Evolutionary conservation across 2,329 filamentous ascomycete genomes (phyloP).

Genomic region (Scedosporium minutisporum): DNA sequence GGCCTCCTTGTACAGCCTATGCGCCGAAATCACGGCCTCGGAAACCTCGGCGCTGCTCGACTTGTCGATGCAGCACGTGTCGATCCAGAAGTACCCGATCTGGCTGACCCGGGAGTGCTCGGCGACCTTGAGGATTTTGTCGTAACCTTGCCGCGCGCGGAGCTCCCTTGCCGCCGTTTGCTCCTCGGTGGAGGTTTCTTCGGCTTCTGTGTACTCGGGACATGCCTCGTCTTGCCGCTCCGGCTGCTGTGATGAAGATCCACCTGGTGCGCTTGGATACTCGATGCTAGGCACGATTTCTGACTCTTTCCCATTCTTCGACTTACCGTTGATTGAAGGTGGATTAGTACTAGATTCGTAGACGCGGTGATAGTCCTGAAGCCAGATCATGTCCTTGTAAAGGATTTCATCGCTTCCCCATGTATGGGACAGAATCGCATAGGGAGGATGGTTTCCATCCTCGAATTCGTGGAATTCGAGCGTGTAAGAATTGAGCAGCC

Average conservation of each 20-base stretch:
- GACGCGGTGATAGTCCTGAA: slow-evolving; percentile 10
- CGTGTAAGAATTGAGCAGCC: slow-evolving; percentile 14
- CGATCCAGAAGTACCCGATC: slow-evolving; percentile 14
- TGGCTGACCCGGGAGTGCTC: slow-evolving; percentile 8
- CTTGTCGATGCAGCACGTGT: slow-evolving; percentile 18
- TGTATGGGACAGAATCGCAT: slow-evolving; percentile 23
- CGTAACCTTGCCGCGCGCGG: slow-evolving; percentile 1
- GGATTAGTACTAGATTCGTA: slow-evolving; percentile 7
- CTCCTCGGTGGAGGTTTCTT: slow-evolving; percentile 1
- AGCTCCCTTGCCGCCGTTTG: slow-evolving; percentile 3
- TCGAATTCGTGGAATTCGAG: slow-evolving; percentile 13
- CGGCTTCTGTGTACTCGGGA: neutral
- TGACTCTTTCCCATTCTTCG: neutral
- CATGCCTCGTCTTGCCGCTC: slow-evolving; percentile 3
- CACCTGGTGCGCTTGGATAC: neutral
- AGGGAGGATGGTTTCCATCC: slow-evolving; percentile 10
- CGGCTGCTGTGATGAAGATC: neutral
- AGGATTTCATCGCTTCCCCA: slow-evolving; percentile 20
- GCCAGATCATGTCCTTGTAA: slow-evolving; percentile 15
- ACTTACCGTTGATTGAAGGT: neutral
- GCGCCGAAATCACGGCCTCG: slow-evolving; percentile 15
- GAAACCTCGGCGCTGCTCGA: slow-evolving; percentile 12
- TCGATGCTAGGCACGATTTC: neutral
- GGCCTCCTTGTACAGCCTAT: slow-evolving; percentile 11
- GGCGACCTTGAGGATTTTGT: slow-evolving; percentile 5